These are phyloP conservation scores for Kingdonia uniflora DNA, from an alignment of 164 flowering plant species.

Conservation along the genomic window DNA sequence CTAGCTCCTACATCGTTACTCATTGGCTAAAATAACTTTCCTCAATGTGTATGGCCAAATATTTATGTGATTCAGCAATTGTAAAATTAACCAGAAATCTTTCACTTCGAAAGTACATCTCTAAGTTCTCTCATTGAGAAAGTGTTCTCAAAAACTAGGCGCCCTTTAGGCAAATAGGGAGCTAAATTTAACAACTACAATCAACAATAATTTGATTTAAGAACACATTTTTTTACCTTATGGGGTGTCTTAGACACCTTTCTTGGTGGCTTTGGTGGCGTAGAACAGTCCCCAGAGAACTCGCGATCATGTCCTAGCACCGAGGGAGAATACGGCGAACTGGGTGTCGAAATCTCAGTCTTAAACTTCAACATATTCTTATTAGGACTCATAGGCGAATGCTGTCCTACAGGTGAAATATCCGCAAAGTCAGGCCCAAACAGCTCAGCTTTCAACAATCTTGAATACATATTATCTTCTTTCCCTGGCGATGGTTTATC, in stretches of 20 bases:
- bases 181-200: no score
- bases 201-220: no score
- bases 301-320: conserved; percentile 43
- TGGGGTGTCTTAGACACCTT: conserved; percentile 94
- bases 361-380: conserved; percentile 86
- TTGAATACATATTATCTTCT: conserved; percentile 30
- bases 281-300: conserved; percentile 35
- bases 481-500: conserved; percentile 79
- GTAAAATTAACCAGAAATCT: no score
- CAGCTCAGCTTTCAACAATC: conserved; percentile 69
- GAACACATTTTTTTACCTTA: conserved; percentile 37
- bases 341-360: conserved; percentile 63
- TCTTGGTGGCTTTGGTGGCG: conserved; percentile 80
- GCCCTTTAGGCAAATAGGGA: no score
- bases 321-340: conserved; percentile 67
- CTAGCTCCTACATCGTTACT: no score
- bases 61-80: no score
- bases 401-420: conserved; percentile 64
- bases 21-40: no score
- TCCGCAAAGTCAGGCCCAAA: conserved; percentile 78
- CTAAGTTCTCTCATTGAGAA: no score
- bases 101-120: no score
- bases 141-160: no score
- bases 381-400: conserved; percentile 72
- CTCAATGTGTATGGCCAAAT: no score